Evolutionary conservation across 495 filamentous ascomycete species (phyloP), one percentile per base, ranked within the genome.

Genomic region (Neurospora cerealis): DNA sequence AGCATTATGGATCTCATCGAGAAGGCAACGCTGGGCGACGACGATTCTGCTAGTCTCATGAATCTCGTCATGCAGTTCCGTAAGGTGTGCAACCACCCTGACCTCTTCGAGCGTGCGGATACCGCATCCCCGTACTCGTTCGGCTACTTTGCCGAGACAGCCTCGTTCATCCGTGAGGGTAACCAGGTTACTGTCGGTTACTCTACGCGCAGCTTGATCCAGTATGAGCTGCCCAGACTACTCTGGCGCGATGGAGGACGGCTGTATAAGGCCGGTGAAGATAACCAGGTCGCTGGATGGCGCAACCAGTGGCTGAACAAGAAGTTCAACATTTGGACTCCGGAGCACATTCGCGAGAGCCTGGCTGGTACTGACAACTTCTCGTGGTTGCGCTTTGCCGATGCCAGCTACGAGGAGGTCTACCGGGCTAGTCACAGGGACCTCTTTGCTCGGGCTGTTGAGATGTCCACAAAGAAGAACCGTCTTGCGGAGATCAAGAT

Each of bases 51-150:
- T 17, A 99, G 95, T 21, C 80, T 99, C 79, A 99, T 99, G 96
- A 99, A 98, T 80, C 86, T 99, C 74, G 96, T 99, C 72, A 99
- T 99, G 96, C 96, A 99, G 83, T 99, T 99, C 88, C 90, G 96
- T 72, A 99, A 99, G 85, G 96, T 99, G 71, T 99, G 96, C 85
- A 99, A 99, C 78, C 96, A 99, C 81, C 96, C 96, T 3, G 96
- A 99, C 83, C 85, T 99, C 28, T 98, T 98, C 74, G 95, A 99
- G 81, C 90, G 96, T 60, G 94, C 95, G 19, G 96, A 98, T 73
- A 96, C 92, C 24, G 89, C 89, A 24, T 97, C 95, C 19, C 94
- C 95, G 0, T 91, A 94, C 78, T 93, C 93, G 2, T 87, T 91
- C 73, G 91, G 89, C 9, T 86, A 91, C 81, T 98, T 94, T 80